Percentiles rank a stretch among this genome's conserved stretches.
Conservation (phyloP, 176 grass and related monocot species). For the Zea mays region Zm-B73-REFERENCE-NAM-5.0 NC_050103.1:140740501-140741000, state of each 20-base stretch:
- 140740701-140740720: not conserved
- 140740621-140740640: not conserved
- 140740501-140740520: too few species aligned
- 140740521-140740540: too few species aligned
- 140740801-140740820: not conserved
- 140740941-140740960: too few species aligned
- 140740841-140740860: not conserved
- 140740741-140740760: not conserved
- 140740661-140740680: not conserved
- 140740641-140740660: not conserved
- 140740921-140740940: too few species aligned
- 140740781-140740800: not conserved
- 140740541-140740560: too few species aligned
- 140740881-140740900: not conserved
- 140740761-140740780: not conserved
- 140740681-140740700: not conserved
- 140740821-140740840: not conserved
- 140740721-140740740: not conserved
- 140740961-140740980: too few species aligned
- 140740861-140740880: not conserved
- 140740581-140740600: not conserved
- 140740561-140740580: too few species aligned
- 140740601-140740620: not conserved
- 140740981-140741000: too few species aligned
- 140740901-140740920: not conserved